Base-by-base conservation (phyloP, 495 filamentous ascomycete species). In the Neurospora sp. region DNA sequence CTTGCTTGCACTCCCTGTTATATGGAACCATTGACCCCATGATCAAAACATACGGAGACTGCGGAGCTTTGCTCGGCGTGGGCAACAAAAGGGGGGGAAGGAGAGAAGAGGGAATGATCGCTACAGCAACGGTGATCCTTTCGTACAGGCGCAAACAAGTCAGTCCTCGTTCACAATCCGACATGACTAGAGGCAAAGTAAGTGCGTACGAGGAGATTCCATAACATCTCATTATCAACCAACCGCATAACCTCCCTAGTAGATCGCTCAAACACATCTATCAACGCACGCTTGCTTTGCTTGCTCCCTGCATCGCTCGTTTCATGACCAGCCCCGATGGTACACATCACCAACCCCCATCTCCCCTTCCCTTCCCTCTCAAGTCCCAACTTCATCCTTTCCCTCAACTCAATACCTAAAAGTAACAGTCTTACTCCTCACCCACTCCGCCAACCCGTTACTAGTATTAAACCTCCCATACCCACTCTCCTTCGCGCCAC, bases 401-500 rank as follows among this genome's bases (percentile, higher is more conserved):
- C 35, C 35, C 35, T n/a, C n/a, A 1, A 54, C 70, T 76, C 80
- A 89, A 59, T 83, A 82, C 78, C 81, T 81, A 75, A 89, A 97
- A 6, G 93, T 97, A 4, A 97, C 86, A 2, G 90, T 94, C 88
- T 98, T 98, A 39, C 89, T 90, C 81, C 90, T 87, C 79, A 95
- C 79, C 87, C 94, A 98, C 84, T 98, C 94, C 38, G 92, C 81
- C 72, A 90, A 54, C 2, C 87, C 87, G 14, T 66, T 72, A 39
- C 31, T 39, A 1, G 87, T 78, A 74, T 85, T 84, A 79, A 92
- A 88, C 78, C 90, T 75, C 23, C 94, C 94, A 79, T 88, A 94
- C 11, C 94, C 94, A 76, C 91, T 94, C 71, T 88, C 88, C 87
- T 98, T 98, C 77, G 88, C 89, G 39, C 94, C 94, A 35, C 94